Evolutionary conservation across 805 yeast genomes (phyloP).

Genomic region (Maudiozyma saulgeensis): DNA sequence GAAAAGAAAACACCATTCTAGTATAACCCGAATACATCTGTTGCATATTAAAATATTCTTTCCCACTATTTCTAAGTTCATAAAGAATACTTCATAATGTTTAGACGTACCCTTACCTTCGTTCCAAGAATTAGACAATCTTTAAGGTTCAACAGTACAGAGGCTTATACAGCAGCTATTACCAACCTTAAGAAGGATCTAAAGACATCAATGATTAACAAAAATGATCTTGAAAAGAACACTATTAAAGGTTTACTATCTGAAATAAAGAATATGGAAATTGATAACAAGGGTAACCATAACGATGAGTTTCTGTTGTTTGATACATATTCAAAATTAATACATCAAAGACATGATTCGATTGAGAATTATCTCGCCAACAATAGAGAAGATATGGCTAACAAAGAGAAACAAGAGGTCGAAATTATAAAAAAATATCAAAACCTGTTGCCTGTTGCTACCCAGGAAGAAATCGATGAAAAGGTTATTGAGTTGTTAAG

Average conservation of each 20-base stretch:
- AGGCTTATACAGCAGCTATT: conserved; percentile 30
- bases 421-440: conserved; percentile 34
- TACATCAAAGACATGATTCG: conserved; percentile 42
- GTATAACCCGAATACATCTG: not conserved
- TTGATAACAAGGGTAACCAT: conserved; percentile 28
- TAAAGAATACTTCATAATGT: conserved; percentile 1
- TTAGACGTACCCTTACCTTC: conserved; percentile 1
- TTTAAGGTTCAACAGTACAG: conserved; percentile 28
- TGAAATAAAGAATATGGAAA: conserved; percentile 36
- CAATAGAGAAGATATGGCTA: conserved; percentile 43
- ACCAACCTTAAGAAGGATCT: conserved; percentile 33
- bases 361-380: conserved; percentile 38
- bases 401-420: conserved; percentile 41
- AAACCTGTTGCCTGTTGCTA: conserved; percentile 37
- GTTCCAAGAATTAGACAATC: not conserved
- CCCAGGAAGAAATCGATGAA: conserved; percentile 35
- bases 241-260: conserved; percentile 37
- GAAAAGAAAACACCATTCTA: no score
- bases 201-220: conserved; percentile 40
- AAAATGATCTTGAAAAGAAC: conserved; percentile 34
- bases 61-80: not conserved
- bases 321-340: conserved; percentile 34
- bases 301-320: conserved; percentile 28
- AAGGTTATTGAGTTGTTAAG: conserved; percentile 24
- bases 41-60: not conserved